These are phyloP conservation scores for Pisolithus sp. DNA, from an alignment of 768 basidiomycete species.

Conservation along the genomic window DNA sequence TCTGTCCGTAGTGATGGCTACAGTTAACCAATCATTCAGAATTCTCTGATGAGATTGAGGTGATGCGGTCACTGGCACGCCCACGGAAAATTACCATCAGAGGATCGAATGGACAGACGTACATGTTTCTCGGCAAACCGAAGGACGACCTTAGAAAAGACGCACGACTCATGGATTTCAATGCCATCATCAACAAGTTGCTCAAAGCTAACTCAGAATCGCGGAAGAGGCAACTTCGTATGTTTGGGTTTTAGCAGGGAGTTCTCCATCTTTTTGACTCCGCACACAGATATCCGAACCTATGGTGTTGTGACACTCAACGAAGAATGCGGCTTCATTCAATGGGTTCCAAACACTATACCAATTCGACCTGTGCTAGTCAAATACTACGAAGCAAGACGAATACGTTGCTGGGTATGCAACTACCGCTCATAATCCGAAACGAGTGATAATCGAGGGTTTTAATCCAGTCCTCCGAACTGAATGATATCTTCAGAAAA, in stretches of 20 bases:
- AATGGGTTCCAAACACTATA: conserved; percentile 95
- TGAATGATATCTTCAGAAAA: conserved; percentile 40
- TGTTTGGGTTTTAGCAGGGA: conserved; percentile 22
- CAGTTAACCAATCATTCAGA: conserved; percentile 34
- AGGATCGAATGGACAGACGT: conserved; percentile 76
- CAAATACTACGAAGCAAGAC: conserved; percentile 55
- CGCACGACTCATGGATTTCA: conserved; percentile 96
- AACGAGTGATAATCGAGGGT: not conserved
- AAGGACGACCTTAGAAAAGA: conserved; percentile 98
- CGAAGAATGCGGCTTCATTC: conserved; percentile 94
- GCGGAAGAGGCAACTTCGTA: conserved; percentile 82
- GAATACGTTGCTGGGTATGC: conserved; percentile 45
- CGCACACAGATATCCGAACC: conserved; percentile 70
- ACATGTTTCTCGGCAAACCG: conserved; percentile 93
- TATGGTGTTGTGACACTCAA: conserved; percentile 98
- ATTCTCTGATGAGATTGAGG: conserved; percentile 75
- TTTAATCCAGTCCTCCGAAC: conserved; percentile 35
- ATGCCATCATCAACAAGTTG: conserved; percentile 94
- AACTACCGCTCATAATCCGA: not conserved
- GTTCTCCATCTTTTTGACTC: not conserved
- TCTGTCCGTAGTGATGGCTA: not conserved
- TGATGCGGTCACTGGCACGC: conserved; percentile 88
- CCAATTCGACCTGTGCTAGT: conserved; percentile 72
- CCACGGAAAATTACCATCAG: conserved; percentile 85
- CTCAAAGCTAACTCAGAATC: conserved; percentile 93